Evolutionary conservation across 2,329 filamentous ascomycete genomes (phyloP).

Genomic region (Aspergillus aculeatinus): DNA sequence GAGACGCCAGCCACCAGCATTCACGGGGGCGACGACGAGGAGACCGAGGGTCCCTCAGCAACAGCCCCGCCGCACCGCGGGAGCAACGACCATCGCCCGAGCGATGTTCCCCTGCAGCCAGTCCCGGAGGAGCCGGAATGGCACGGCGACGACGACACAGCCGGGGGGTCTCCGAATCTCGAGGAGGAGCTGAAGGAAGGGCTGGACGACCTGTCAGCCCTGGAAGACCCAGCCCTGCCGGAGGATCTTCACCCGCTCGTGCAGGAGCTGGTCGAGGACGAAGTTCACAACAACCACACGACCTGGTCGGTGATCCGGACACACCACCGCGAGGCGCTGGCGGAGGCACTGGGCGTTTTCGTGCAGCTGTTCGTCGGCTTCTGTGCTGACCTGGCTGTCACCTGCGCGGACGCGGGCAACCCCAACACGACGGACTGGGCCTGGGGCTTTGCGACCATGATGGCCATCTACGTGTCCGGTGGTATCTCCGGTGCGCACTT

Average conservation of each 20-base stretch:
- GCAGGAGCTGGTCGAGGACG: constrained; percentile 46
- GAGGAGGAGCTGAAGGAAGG: constrained; percentile 5
- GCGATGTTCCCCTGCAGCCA: constrained; percentile 22
- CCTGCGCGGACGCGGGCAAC: constrained; percentile 40
- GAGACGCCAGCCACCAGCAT: constrained; percentile 15
- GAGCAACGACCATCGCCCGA: not conserved
- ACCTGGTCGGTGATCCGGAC: constrained; percentile 53
- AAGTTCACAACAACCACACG: constrained; percentile 51
- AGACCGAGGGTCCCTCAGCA: constrained; percentile 1
- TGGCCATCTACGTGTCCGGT: constrained; percentile 50
- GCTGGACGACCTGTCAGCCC: constrained; percentile 20
- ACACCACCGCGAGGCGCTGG: constrained; percentile 53
- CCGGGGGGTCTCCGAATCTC: not conserved
- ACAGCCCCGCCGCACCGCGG: not conserved
- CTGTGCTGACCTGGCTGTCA: constrained; percentile 50
- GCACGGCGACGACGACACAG: constrained; percentile 9
- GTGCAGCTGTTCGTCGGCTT: constrained; percentile 49
- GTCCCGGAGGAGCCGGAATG: constrained; percentile 20
- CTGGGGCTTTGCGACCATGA: constrained; percentile 58
- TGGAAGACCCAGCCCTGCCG: constrained; percentile 34
- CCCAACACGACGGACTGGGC: constrained; percentile 47
- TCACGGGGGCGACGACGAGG: not conserved
- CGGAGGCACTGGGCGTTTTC: constrained; percentile 53
- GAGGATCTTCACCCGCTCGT: constrained; percentile 48
- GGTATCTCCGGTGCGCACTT: constrained; percentile 50